phyloP scores from a whole-genome alignment of 129 eudicot species.

The Chrysanthemum seticuspe region DNA sequence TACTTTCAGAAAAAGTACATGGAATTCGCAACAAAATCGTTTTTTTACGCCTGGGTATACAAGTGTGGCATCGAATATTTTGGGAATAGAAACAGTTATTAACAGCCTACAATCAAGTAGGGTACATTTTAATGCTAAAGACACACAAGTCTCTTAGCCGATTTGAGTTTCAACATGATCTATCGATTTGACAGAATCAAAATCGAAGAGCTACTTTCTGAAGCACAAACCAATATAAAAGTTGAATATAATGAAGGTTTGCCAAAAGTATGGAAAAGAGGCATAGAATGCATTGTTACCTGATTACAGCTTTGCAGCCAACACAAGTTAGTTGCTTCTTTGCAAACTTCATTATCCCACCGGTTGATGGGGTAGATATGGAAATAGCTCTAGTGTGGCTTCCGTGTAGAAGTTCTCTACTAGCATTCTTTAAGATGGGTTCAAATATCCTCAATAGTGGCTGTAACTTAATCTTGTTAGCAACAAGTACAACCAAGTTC shows the following conservation, averaged over 20 bases:
- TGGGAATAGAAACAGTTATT: not conserved
- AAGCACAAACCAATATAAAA: not conserved
- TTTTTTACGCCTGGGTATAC: not conserved
- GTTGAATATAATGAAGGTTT: not conserved
- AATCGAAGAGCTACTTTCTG: not conserved
- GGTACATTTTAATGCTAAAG: not conserved
- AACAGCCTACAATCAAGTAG: not conserved
- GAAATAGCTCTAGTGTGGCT: conserved; percentile 91
- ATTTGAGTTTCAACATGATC: not conserved
- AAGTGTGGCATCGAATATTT: not conserved
- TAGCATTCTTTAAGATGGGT: conserved; percentile 90
- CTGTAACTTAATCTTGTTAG: conserved; percentile 41
- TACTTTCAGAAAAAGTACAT: too few relatives aligned
- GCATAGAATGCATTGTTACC: conserved; percentile 38
- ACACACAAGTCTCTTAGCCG: not conserved
- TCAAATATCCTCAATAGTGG: conserved; percentile 95
- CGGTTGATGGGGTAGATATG: conserved; percentile 85
- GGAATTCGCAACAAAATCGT: not conserved
- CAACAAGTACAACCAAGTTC: not conserved
- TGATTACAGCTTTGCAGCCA: conserved; percentile 88
- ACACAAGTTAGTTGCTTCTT: conserved; percentile 86
- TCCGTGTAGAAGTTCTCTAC: conserved; percentile 89
- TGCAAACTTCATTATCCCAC: conserved; percentile 97
- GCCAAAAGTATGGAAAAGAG: not conserved
- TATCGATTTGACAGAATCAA: not conserved